Conservation (phyloP, 2,329 filamentous ascomycete genomes). For the Mariannaea elegans region DNA sequence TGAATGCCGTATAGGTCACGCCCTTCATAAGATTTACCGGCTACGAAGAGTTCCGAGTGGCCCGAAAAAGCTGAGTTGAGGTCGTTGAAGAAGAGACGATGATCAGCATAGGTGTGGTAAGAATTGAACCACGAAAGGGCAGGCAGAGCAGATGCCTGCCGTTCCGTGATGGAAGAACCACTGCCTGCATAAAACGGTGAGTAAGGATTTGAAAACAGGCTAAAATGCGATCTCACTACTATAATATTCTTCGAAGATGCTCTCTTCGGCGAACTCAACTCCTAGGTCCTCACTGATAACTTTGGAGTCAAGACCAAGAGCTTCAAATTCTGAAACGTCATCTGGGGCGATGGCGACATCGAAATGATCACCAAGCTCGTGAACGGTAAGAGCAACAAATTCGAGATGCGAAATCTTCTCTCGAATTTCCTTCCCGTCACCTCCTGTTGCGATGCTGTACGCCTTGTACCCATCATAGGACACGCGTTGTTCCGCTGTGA, state of each 20-base stretch:
- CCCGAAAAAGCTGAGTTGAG: conserved; percentile 51
- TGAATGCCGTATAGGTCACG: conserved; percentile 69
- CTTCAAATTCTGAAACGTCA: conserved; percentile 30
- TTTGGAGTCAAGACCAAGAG: conserved; percentile 31
- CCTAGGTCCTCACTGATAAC: conserved; percentile 37
- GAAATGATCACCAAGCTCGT: conserved; percentile 28
- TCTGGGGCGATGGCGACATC: conserved; percentile 40
- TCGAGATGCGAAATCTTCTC: conserved; percentile 32
- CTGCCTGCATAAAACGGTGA: not conserved
- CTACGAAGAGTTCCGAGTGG: conserved; percentile 57
- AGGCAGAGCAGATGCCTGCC: conserved; percentile 17
- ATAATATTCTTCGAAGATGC: conserved; percentile 26
- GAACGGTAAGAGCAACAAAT: conserved; percentile 31
- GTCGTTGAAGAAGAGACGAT: conserved; percentile 57
- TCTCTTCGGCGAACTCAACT: conserved; percentile 32
- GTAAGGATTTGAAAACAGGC: too few species aligned
- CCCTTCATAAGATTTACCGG: conserved; percentile 57
- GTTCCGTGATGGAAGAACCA: not conserved
- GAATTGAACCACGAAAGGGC: conserved; percentile 56
- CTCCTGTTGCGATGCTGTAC: conserved; percentile 30
- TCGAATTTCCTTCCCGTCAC: conserved; percentile 28
- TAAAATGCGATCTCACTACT: conserved; percentile 5
- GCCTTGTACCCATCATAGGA: conserved; percentile 38
- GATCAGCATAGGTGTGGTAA: conserved; percentile 62
- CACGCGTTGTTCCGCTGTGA: conserved; percentile 16